These are phyloP conservation scores for Diophrys sp. DNA, from an alignment of 73 alveolate genomes.

Conservation along the genomic window DNA sequence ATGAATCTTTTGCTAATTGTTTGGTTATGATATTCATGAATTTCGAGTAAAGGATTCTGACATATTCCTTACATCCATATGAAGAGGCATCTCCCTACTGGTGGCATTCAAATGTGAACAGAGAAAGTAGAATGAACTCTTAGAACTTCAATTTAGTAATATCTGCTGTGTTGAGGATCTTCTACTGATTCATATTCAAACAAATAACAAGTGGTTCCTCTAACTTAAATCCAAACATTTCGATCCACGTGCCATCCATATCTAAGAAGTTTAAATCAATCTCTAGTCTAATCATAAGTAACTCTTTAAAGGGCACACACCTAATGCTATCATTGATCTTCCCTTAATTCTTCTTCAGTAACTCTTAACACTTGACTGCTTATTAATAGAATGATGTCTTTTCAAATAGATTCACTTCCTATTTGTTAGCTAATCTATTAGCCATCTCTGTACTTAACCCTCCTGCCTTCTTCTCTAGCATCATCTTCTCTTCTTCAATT, in stretches of 20 bases:
- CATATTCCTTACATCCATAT: slow-evolving; percentile 13
- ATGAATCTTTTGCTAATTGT: background rate
- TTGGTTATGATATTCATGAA: background rate
- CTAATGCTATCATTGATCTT: slow-evolving; percentile 16
- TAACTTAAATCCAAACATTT: slow-evolving; percentile 45
- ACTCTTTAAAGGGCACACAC: slow-evolving; percentile 24
- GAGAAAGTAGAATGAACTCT: slow-evolving; percentile 18
- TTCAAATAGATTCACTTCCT: slow-evolving; percentile 16
- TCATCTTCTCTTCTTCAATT: background rate
- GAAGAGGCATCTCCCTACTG: slow-evolving; percentile 17
- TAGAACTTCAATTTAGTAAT: background rate
- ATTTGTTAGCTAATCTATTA: slow-evolving; percentile 6
- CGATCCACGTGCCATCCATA: slow-evolving; percentile 15
- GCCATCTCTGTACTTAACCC: background rate
- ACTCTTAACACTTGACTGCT: slow-evolving; percentile 20
- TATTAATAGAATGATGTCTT: slow-evolving; percentile 25
- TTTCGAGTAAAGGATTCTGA: background rate
- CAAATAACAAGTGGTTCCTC: slow-evolving; percentile 39
- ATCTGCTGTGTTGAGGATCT: slow-evolving; percentile 19
- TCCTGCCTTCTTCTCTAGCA: slow-evolving; percentile 17
- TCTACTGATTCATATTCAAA: slow-evolving; percentile 27
- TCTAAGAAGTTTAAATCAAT: slow-evolving; percentile 50
- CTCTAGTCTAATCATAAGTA: slow-evolving; percentile 43
- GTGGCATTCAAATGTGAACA: slow-evolving; percentile 22
- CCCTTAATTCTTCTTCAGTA: slow-evolving; percentile 6